Conservation (phyloP, 2,329 filamentous ascomycete species). For the Scorias spongiosa region DNA sequence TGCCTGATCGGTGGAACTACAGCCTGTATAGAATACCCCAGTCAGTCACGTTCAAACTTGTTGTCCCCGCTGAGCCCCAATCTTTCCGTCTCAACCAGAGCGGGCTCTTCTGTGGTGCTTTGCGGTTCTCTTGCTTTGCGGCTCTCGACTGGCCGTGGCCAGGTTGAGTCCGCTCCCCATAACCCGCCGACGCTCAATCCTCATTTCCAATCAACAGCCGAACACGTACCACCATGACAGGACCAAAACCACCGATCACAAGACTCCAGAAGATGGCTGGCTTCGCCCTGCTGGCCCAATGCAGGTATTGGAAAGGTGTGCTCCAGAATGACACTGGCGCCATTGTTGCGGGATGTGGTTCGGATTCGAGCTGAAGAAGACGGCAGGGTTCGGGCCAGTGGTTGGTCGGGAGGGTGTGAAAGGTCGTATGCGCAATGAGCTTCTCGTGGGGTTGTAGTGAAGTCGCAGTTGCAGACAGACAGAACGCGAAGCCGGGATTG, state of each 20-base stretch:
- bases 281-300: conserved; percentile 76
- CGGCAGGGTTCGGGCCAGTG: not conserved
- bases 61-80: too few species aligned
- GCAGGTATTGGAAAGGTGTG: conserved; percentile 66
- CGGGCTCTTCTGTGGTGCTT: too few species aligned
- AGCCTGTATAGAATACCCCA: conserved; percentile 18
- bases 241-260: conserved; percentile 57
- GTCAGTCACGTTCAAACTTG: too few species aligned
- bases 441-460: not conserved
- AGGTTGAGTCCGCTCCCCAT: too few species aligned
- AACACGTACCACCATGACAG: conserved; percentile 40
- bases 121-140: too few species aligned
- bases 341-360: conserved; percentile 33
- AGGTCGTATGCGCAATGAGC: conserved; percentile 7
- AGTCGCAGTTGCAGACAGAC: not conserved
- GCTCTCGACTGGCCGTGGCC: too few species aligned
- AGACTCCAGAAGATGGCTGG: conserved; percentile 86
- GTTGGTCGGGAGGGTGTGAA: not conserved
- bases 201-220: not conserved
- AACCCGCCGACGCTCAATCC: too few species aligned
- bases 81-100: too few species aligned
- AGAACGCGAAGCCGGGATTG: not conserved
- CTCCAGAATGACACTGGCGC: conserved; percentile 68
- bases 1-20: conserved; percentile 59
- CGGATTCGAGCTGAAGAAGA: too few species aligned